Base-by-base conservation (phyloP, 73 alveolate genomes). In the Symbiodinium pilosum region DNA sequence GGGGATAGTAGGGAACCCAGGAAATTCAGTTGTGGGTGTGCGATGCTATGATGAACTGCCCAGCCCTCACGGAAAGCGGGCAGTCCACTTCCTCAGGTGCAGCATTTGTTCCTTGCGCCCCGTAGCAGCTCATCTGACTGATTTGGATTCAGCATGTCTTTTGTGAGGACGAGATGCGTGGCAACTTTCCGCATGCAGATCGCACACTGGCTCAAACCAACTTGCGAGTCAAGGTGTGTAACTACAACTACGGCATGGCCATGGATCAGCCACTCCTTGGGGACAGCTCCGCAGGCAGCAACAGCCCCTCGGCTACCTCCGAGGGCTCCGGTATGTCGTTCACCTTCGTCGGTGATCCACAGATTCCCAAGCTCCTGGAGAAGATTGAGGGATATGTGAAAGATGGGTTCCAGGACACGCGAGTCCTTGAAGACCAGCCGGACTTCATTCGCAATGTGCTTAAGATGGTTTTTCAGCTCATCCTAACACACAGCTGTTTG, bases 401-500 rank as follows among this genome's bases (percentile, higher is more conserved):
- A 40, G 84, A 28, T 30, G 84, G 84, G 21, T 69, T 69, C 41
- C 84, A 30, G 41, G 84, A 69, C 41, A 69, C 84, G 0, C 26
- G 84, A 6, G 84, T 69, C 84, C 41, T 69, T 5, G 84, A 69
- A 0, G 84, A 28, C 36, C 26, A 69, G 84, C 84, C 84, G 36
- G 84, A 69, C 84, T 69, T 69, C 84, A 69, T 6, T 40, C 36
- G 30, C 1, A 1, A 69, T 3, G 84, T 69, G 84, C 42, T 84
- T 26, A 42, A 43, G 43, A 56, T 16, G 73, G 43, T 69, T 0
- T 34, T 9, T 43, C 92, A 84, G 43, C 44, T 84, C 92, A 41
- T 84, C 73, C 73, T 84, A 14, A 84, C 92, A 4, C 92, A 84
- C 73, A 32, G 92, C 73, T 84, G 92, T 42, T 21, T 84, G 69